Evolutionary conservation across 1,284 basidiomycete genomes (phyloP).

Genomic region (Xerocomus amazonicus): DNA sequence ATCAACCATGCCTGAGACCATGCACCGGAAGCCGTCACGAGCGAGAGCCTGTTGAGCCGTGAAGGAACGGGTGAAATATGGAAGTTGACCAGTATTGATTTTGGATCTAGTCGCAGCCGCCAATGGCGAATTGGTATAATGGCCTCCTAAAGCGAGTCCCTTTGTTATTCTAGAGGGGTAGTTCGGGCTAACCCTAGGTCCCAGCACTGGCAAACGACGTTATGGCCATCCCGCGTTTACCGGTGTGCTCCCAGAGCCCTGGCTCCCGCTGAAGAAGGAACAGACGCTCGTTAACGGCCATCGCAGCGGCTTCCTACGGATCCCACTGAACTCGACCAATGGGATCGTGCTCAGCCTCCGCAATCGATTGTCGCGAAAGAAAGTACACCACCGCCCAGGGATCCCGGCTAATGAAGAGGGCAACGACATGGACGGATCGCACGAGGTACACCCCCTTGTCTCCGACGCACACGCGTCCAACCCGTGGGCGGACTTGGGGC

Average conservation of each 20-base stretch:
- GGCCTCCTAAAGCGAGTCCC: conserved; percentile 79
- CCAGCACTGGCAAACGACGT: conserved; percentile 79
- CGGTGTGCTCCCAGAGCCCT: conserved; percentile 84
- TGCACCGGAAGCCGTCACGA: too few species aligned
- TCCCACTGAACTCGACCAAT: conserved; percentile 43
- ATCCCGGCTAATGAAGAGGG: conserved; percentile 14
- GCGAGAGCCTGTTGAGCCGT: too few species aligned
- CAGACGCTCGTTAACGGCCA: conserved; percentile 61
- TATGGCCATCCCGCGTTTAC: conserved; percentile 91
- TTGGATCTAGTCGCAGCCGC: conserved; percentile 74
- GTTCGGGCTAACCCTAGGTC: conserved; percentile 1
- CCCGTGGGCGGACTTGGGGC: conserved; percentile 51
- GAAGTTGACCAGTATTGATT: too few species aligned
- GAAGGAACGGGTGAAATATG: too few species aligned
- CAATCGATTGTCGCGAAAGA: conserved; percentile 51
- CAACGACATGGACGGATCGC: conserved; percentile 1
- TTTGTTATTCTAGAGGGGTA: background rate
- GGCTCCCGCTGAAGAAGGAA: conserved; percentile 84
- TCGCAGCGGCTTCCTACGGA: conserved; percentile 33
- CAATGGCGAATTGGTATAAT: conserved; percentile 89
- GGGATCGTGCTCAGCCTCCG: conserved; percentile 74
- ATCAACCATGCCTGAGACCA: too few species aligned
- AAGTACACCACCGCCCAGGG: conserved; percentile 21
- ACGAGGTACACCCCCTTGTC: conserved; percentile 13
- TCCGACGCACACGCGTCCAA: conserved; percentile 34